These are phyloP conservation scores for Ophiostoma australiae DNA, from an alignment of 2,329 filamentous ascomycete genomes.

Conservation along the genomic window DNA sequence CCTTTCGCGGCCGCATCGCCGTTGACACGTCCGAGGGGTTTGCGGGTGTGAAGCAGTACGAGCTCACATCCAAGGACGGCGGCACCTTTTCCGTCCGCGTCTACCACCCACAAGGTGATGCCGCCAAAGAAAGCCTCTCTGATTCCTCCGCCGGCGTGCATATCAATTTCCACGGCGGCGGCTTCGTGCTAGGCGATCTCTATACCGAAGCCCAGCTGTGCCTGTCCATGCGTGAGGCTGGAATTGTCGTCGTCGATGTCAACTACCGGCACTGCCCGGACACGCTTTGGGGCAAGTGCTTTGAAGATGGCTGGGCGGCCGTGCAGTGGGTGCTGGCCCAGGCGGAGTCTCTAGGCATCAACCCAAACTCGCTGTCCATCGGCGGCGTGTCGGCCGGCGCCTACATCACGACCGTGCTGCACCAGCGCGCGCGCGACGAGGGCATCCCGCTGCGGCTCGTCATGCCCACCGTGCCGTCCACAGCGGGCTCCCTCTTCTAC, in stretches of 20 bases:
- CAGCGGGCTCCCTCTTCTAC: slow-evolving; percentile 32
- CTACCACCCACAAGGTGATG: slow-evolving; percentile 19
- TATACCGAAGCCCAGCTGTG: slow-evolving; percentile 35
- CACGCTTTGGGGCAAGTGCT: slow-evolving; percentile 35
- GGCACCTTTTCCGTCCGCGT: slow-evolving; percentile 21
- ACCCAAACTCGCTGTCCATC: slow-evolving; percentile 35
- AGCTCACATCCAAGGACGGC: slow-evolving; percentile 19
- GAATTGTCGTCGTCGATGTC: slow-evolving; percentile 38
- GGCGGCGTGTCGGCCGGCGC: slow-evolving; percentile 40
- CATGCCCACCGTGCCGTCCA: slow-evolving; percentile 35
- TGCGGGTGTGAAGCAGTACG: slow-evolving; percentile 21
- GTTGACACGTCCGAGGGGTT: slow-evolving; percentile 22
- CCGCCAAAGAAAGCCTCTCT: neutral
- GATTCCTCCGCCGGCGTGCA: slow-evolving; percentile 21
- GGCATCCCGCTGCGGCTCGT: slow-evolving; percentile 36
- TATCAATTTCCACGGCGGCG: slow-evolving; percentile 33
- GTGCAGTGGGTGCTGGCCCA: slow-evolving; percentile 37
- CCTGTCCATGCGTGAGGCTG: slow-evolving; percentile 37
- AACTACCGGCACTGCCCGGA: slow-evolving; percentile 41
- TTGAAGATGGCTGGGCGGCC: slow-evolving; percentile 38
- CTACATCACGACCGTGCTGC: slow-evolving; percentile 43
- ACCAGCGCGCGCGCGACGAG: slow-evolving; percentile 38
- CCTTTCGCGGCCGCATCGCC: slow-evolving; percentile 15
- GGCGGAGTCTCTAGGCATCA: slow-evolving; percentile 32
- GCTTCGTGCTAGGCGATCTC: slow-evolving; percentile 38